Base-by-base conservation (phyloP, 148 eudicot species). In the Fagopyrum esculentum region DNA sequence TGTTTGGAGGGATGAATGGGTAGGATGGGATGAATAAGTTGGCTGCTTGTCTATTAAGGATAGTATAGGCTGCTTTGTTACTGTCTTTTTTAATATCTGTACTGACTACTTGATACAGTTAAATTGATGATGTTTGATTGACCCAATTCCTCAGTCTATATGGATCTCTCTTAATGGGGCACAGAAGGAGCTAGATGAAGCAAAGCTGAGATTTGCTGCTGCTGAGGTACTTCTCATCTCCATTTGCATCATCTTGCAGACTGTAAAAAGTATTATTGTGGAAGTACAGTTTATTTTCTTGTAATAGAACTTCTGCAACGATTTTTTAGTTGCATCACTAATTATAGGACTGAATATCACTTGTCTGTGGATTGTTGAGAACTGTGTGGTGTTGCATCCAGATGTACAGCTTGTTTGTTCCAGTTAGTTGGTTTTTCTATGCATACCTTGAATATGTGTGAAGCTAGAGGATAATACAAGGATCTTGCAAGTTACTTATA, bases 191-290 rank as follows among this genome's bases (percentile, higher is more conserved):
- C 82, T 87, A 77, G 99, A 96, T 86, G 98, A 96, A 87, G 99
- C 97, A 79, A 95, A 85, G 81, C 81, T 96, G 82, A 88, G 94
- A 85, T 96, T 95, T 89, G 98, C 99, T 74, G 94, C 98, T 79
- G 96, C 99, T 59, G 98, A 96, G 99, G 99, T 96, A 56, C 69
- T 55, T 29, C 74, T 54, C 60, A 40, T 40, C 3, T 74, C 50
- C 46, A 11, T 35, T 40, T 55, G 46, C 47, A 66, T 40, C 13
- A 40, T 19, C 17, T 43, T 35, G 6, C 7, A 26, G 47, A 40
- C 43, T 35, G 19, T 40, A 43, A 5, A 46, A 40, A 11, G 2
- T 40, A 66, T 40, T 29, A 26, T 40, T 35, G n/a, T 63, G 15
- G 47, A 40, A 40, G 4, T 35, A 40, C 19, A 13, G 43, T 40